Evolutionary conservation across 2,329 filamentous ascomycete species (phyloP).

Genomic region (Knoxdaviesia capensis): DNA sequence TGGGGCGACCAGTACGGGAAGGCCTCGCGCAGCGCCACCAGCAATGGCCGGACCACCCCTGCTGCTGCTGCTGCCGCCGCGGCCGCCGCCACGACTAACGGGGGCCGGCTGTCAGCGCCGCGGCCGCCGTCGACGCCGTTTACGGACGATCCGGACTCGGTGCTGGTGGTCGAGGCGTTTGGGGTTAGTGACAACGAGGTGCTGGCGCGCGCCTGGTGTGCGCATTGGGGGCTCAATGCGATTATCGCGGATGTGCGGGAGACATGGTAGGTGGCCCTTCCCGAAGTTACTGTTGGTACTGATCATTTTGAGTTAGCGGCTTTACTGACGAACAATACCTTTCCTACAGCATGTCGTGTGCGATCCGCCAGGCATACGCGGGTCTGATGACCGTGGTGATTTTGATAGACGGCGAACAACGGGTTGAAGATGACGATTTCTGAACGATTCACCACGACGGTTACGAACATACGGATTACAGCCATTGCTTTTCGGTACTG

Average conservation of each 20-base stretch:
- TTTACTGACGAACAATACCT: constrained; percentile 5
- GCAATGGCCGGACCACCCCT: neutral
- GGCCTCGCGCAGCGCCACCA: neutral
- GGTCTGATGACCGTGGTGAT: constrained; percentile 55
- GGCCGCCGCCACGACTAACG: too few relatives aligned
- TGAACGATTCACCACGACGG: constrained; percentile 1
- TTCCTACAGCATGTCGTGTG: constrained; percentile 41
- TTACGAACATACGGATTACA: neutral
- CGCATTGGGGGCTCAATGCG: constrained; percentile 53
- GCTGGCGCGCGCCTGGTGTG: constrained; percentile 56
- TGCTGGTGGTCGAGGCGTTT: constrained; percentile 53
- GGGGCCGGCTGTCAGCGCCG: neutral
- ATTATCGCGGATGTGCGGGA: constrained; percentile 47
- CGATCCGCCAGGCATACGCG: constrained; percentile 56
- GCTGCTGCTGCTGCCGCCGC: too few relatives aligned
- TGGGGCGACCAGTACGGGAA: constrained; percentile 28
- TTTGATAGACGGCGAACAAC: constrained; percentile 31
- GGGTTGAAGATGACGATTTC: constrained; percentile 20
- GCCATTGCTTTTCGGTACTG: neutral
- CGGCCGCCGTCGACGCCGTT: constrained; percentile 6
- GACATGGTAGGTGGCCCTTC: constrained; percentile 34
- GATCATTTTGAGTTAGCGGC: neutral
- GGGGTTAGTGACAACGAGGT: constrained; percentile 60
- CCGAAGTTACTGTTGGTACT: neutral
- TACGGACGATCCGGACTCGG: constrained; percentile 12